A percentile compares a stretch with the other conserved stretches of the same genome.
Evolutionary conservation across 2,329 filamentous ascomycete genomes (phyloP).

Genomic region (Claviceps maximensis): DNA sequence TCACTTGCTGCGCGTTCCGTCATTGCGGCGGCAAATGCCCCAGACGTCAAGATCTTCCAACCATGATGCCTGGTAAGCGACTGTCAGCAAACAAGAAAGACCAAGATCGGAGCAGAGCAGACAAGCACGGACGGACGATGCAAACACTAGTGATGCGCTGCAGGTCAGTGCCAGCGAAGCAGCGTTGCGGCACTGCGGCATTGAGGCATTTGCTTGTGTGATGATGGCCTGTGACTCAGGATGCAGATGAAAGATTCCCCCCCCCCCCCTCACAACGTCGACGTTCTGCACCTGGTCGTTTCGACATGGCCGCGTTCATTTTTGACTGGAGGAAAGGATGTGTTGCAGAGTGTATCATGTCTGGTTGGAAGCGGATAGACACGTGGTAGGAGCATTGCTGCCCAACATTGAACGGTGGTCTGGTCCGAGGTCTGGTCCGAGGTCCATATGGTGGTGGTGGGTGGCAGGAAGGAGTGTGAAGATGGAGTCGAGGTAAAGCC

Average conservation of each 20-base stretch:
- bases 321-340: background rate
- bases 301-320: background rate
- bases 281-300: background rate
- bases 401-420: constrained; percentile 3
- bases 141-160: background rate
- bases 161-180: background rate
- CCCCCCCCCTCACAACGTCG: background rate
- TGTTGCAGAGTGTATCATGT: background rate
- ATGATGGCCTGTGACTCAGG: background rate
- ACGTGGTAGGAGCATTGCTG: constrained; percentile 10
- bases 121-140: background rate
- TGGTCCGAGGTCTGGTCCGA: background rate
- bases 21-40: too few relatives aligned
- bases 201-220: background rate
- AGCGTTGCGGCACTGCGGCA: background rate
- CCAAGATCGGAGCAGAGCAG: background rate
- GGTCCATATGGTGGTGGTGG: too few relatives aligned
- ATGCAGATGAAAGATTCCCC: background rate
- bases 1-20: background rate
- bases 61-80: background rate
- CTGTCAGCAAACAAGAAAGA: background rate
- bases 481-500: too few relatives aligned
- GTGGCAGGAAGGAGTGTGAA: too few relatives aligned
- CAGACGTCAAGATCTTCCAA: background rate
- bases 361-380: background rate